phyloP scores from a whole-genome alignment of 2,329 filamentous ascomycete species.

The Acrocalymma vagum region DNA sequence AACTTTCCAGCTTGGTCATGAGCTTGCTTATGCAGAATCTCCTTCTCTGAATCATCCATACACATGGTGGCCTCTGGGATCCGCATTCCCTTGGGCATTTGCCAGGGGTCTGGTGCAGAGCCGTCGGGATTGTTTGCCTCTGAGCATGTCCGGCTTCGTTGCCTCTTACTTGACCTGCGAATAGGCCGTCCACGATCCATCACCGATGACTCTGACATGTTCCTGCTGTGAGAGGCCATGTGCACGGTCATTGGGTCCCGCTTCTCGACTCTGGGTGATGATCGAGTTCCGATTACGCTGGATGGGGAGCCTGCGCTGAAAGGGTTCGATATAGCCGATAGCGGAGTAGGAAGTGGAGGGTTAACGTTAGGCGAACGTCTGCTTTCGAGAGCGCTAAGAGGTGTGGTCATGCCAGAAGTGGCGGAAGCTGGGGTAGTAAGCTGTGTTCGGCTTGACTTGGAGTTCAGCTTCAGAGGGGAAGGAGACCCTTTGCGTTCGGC shows the following conservation, averaged over 20 bases:
- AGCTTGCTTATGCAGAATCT: constrained; percentile 48
- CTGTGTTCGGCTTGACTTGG: constrained; percentile 41
- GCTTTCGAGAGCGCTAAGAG: constrained; percentile 35
- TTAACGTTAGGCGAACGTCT: constrained; percentile 42
- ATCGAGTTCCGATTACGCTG: constrained; percentile 32
- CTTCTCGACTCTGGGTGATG: constrained; percentile 41
- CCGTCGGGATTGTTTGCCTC: constrained; percentile 37
- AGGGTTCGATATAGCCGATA: constrained; percentile 41
- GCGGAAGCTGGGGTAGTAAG: constrained; percentile 39
- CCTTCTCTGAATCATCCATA: constrained; percentile 46
- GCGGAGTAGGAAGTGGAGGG: constrained; percentile 35
- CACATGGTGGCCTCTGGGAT: constrained; percentile 42
- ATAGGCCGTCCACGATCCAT: constrained; percentile 49
- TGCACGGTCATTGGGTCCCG: constrained; percentile 37
- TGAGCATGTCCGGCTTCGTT: constrained; percentile 41
- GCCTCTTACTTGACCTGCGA: constrained; percentile 39
- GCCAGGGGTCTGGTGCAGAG: constrained; percentile 41
- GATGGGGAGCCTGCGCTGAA: constrained; percentile 41
- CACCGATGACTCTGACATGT: constrained; percentile 48
- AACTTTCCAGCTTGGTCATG: constrained; percentile 50
- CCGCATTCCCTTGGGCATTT: constrained; percentile 47
- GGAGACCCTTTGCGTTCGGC: constrained; percentile 45
- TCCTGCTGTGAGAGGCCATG: constrained; percentile 36
- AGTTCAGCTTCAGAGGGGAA: constrained; percentile 37
- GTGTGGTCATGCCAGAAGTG: constrained; percentile 32